A percentile compares a stretch with the other conserved stretches of the same genome.
These are phyloP conservation scores for Papilionanthe hybrid DNA, from an alignment of 116 monocot genomes.

Conservation along the genomic window DNA sequence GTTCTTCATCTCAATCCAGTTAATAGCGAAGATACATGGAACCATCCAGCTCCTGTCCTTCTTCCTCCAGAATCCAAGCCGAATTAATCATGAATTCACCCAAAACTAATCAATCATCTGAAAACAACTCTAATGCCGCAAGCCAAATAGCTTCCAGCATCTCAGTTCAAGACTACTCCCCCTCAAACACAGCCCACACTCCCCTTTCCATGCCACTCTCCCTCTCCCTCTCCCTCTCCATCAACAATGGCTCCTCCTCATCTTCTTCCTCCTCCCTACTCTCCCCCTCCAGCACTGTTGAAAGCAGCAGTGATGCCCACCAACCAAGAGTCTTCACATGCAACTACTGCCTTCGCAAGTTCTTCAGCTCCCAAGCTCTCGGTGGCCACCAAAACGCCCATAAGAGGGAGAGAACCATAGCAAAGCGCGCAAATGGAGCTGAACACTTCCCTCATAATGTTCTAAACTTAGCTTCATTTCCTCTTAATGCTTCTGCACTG, in stretches of 20 bases:
- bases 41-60: too few species aligned
- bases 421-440: slow-evolving; percentile 31
- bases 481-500: too few species aligned
- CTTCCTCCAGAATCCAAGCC: too few species aligned
- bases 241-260: neutral
- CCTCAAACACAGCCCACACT: neutral
- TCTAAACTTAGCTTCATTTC: slow-evolving; percentile 25
- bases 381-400: slow-evolving; percentile 28
- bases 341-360: slow-evolving; percentile 83
- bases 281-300: slow-evolving; percentile 14
- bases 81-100: neutral
- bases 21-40: too few species aligned
- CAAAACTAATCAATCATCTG: neutral
- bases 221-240: slow-evolving; percentile 33
- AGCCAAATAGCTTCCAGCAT: slow-evolving; percentile 52
- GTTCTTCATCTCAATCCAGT: too few species aligned
- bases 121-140: slow-evolving; percentile 31
- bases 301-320: slow-evolving; percentile 24
- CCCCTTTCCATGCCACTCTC: slow-evolving; percentile 8
- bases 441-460: slow-evolving; percentile 26
- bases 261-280: neutral
- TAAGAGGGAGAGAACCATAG: slow-evolving; percentile 61
- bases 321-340: slow-evolving; percentile 49
- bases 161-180: slow-evolving; percentile 26
- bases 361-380: slow-evolving; percentile 81